Base-by-base conservation (phyloP, 768 basidiomycete genomes). In the Suillus plorans region DNA sequence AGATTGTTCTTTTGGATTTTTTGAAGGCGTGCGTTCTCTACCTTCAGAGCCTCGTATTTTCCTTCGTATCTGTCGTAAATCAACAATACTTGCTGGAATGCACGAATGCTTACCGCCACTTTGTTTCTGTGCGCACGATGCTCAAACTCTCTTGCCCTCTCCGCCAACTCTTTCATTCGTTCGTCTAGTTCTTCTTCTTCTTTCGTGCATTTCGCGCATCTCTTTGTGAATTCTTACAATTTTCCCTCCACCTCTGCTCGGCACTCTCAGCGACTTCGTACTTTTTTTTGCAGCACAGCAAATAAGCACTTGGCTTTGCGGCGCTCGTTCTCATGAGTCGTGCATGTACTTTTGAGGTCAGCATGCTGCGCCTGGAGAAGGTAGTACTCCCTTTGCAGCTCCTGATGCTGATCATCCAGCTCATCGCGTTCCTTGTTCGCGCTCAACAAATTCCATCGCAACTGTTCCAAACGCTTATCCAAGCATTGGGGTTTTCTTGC, bases 91-190 rank as follows among this genome's bases (percentile, higher is more conserved):
- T 22, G 42, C 4, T 20, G n/a, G 49, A 2, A 8, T 34, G 6
- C 49, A 41, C 31, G 8, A 57, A 36, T 5, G 37, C 34, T 28
- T 69, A 76, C 75, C 69, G 69, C 70, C 58, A 59, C 66, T 31
- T 72, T 75, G 52, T 69, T 68, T 34, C 31, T 55, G 0, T 69
- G 69, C 12, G 67, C 60, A 50, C 66, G 73, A 22, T 64, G 68
- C 41, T 72, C 69, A 34, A 75, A 75, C 12, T 47, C 31, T 49
- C 69, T 72, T 37, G 58, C 66, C 34, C 75, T 70, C 25, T 76
- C 69, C 16, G 39, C 28, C 28, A 59, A 28, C 10, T 42, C 18
- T 59, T 41, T 28, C 41, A 59, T 59, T 20, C 5, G 2, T 20
- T 13, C 14, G 6, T 20, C 18, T 59, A 42, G 41, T 18, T 18